Evolutionary conservation across 306 rosid genomes (phyloP), one percentile per base, ranked within the genome.

Genomic region (Canavalia gladiata): DNA sequence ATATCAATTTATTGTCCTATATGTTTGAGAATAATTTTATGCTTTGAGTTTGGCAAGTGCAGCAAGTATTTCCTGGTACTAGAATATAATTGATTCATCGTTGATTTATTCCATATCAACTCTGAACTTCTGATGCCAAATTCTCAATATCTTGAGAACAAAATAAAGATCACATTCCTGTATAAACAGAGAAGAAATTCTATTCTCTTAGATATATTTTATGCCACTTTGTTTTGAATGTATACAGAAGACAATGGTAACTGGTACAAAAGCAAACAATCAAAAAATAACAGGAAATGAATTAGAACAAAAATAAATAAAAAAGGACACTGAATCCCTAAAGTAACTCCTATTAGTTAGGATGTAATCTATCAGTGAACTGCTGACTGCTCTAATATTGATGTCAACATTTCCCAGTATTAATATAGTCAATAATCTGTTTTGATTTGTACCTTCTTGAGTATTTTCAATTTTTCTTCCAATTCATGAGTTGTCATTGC

Each of bases 21-120:
- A 12, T 66, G 49, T 57, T 56, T 29, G 28, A 45, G 59, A 78
- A 33, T 39, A 13, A 80, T 62, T 7, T 63, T 72, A 52, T 80
- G 51, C 84, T 64, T 63, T 18, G 41, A 56, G n/a, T 66, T 66
- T 42, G 52, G 39, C 60, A 41, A 63, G 28, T 39, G 39, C 41
- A 64, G 41, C 30, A 4, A 72, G 46, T 72, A 56, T 31, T 57
- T 79, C 39, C 33, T 46, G 30, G 71, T 69, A 25, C 62, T 70
- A 63, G 30, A 25, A 1, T 42, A 73, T 51, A n/a, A 56, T 59
- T 42, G 56, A 30, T 58, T 58, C 69, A 58, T 59, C 56, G 43
- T 43, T 47, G 8, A 13, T 28, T 72, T 60, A 39, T 69, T 79
- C 47, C 25, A 51, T 46, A 35, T 57, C 8, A 79, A 31, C 79